Percentiles rank a stretch among this genome's conserved stretches.
phyloP scores from a whole-genome alignment of 2,329 filamentous ascomycete genomes.

The Fusarium sp. region DNA sequence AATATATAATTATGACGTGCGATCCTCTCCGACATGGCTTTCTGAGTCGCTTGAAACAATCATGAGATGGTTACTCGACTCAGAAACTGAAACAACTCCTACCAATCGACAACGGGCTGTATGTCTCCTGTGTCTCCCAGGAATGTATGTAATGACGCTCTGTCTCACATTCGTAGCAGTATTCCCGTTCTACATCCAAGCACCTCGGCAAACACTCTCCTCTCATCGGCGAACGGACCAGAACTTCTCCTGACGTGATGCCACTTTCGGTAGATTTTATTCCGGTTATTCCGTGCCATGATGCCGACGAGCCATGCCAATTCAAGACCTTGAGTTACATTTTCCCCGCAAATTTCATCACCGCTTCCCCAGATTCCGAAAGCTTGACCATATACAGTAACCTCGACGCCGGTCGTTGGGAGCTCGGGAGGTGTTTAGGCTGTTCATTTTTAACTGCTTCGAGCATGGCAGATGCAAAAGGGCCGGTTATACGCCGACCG shows the following conservation, averaged over 20 bases:
- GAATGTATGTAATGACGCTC: too few species aligned
- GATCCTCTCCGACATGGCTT: rapidly evolving
- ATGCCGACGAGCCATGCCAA: neutral
- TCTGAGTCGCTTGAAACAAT: too few species aligned
- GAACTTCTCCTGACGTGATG: neutral
- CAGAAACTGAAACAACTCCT: too few species aligned
- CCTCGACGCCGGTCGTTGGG: neutral
- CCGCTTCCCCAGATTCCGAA: neutral
- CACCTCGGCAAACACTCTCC: neutral
- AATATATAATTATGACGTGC: neutral
- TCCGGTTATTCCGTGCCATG: neutral
- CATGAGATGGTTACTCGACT: neutral
- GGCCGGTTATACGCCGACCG: neutral
- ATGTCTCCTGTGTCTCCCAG: neutral
- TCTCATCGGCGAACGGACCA: neutral
- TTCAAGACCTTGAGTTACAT: neutral
- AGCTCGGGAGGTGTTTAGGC: neutral
- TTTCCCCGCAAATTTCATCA: slow-evolving; percentile 10
- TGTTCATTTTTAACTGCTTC: neutral
- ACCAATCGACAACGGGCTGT: neutral
- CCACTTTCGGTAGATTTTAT: too few species aligned
- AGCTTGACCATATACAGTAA: slow-evolving; percentile 9
- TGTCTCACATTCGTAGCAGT: too few species aligned
- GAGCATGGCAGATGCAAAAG: neutral
- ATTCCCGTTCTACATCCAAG: too few species aligned